Evolutionary conservation across 805 yeast species (phyloP).

Genomic region (Starmerella etchellsii): DNA sequence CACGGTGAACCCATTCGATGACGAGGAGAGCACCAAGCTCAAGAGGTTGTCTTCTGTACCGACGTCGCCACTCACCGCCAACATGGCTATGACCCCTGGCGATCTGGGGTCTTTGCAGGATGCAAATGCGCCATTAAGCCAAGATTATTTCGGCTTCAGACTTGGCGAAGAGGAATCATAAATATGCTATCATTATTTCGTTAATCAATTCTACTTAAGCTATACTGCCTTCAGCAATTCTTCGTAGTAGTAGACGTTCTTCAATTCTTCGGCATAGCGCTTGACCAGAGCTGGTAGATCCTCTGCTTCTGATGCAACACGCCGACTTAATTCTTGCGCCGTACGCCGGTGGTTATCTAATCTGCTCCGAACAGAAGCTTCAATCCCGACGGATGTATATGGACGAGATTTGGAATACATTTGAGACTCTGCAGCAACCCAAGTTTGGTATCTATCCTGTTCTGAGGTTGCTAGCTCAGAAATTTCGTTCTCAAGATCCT

Average conservation of each 20-base stretch:
- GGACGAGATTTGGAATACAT: constrained; percentile 29
- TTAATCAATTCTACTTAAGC: too few relatives aligned
- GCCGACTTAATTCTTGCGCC: neutral
- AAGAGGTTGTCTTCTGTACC: constrained; percentile 94
- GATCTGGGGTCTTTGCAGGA: constrained; percentile 95
- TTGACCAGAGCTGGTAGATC: constrained; percentile 3
- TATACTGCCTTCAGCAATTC: neutral
- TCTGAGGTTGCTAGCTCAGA: constrained; percentile 21
- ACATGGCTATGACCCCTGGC: constrained; percentile 89
- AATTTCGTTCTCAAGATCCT: constrained; percentile 6
- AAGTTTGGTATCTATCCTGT: constrained; percentile 11
- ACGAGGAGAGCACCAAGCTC: constrained; percentile 37
- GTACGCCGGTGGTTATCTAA: neutral
- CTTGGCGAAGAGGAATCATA: constrained; percentile 28
- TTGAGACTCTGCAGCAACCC: constrained; percentile 17
- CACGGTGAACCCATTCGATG: constrained; percentile 26
- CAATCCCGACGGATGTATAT: constrained; percentile 30
- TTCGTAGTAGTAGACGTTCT: neutral
- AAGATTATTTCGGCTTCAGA: constrained; percentile 50
- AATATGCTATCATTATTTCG: too few relatives aligned
- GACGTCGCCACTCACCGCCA: constrained; percentile 75
- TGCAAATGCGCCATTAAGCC: constrained; percentile 54
- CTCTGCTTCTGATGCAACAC: neutral
- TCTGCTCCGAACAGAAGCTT: neutral
- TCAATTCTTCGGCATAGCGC: neutral